Evolutionary conservation across 129 eudicot species (phyloP).

Genomic region (Centaurea solstitialis): DNA sequence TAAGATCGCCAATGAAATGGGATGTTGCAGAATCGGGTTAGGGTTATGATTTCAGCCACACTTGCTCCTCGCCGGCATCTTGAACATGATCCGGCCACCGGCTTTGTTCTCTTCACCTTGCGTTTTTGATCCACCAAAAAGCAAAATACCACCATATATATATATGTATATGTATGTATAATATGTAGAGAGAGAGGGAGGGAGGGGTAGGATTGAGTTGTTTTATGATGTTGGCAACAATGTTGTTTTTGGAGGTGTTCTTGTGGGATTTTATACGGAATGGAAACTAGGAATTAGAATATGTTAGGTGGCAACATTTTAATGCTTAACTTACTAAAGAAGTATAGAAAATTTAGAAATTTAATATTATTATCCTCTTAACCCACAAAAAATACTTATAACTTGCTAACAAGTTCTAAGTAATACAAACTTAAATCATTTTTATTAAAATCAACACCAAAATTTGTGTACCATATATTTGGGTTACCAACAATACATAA

Average conservation of each 20-base stretch:
- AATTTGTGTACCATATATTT: too few relatives aligned
- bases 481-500: too few relatives aligned
- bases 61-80: constrained; percentile 68
- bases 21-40: constrained; percentile 68
- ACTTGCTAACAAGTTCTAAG: too few relatives aligned
- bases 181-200: background rate
- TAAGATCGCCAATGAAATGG: constrained; percentile 61
- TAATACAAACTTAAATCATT: too few relatives aligned
- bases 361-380: too few relatives aligned
- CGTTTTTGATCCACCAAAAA: constrained; percentile 82
- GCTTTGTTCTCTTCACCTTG: constrained; percentile 47
- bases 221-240: background rate
- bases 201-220: background rate
- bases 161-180: background rate
- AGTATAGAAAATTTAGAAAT: too few relatives aligned
- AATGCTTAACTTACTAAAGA: too few relatives aligned
- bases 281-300: background rate
- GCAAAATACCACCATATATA: constrained; percentile 67
- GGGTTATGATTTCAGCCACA: constrained; percentile 67
- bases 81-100: constrained; percentile 81
- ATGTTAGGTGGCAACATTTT: background rate
- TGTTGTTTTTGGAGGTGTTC: background rate
- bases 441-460: too few relatives aligned
- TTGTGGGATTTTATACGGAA: background rate
- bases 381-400: too few relatives aligned